These are phyloP conservation scores for Myochromella boudieri DNA, from an alignment of 768 basidiomycete species.

Conservation along the genomic window DNA sequence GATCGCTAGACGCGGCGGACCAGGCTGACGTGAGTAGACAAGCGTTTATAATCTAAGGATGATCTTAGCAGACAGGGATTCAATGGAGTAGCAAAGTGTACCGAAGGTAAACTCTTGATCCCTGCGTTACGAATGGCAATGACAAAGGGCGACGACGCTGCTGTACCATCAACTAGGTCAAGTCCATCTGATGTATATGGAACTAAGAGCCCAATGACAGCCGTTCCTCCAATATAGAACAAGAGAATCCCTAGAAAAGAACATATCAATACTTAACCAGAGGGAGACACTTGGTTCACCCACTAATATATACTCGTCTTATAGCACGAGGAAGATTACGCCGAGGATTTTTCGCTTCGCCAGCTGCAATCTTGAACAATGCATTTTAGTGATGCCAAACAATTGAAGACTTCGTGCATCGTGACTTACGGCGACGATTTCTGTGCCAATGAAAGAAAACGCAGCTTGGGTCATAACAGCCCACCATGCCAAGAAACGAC, in stretches of 20 bases:
- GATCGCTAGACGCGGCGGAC: slow-evolving; percentile 87
- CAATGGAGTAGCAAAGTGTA: slow-evolving; percentile 39
- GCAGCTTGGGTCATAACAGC: slow-evolving; percentile 78
- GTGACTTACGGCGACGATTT: slow-evolving; percentile 82
- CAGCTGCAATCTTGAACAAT: slow-evolving; percentile 70
- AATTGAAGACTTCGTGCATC: too few relatives aligned
- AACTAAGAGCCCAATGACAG: slow-evolving; percentile 81
- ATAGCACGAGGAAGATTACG: slow-evolving; percentile 64
- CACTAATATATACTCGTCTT: slow-evolving; percentile 69
- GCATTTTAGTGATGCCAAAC: background rate
- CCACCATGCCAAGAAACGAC: slow-evolving; percentile 68
- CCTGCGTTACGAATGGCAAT: slow-evolving; percentile 86
- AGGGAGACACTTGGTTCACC: slow-evolving; percentile 16
- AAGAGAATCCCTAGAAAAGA: slow-evolving; percentile 72
- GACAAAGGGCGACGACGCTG: slow-evolving; percentile 85
- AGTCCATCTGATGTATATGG: slow-evolving; percentile 66
- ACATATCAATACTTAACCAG: background rate
- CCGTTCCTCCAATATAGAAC: slow-evolving; percentile 70
- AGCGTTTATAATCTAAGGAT: slow-evolving; percentile 67
- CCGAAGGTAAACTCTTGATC: slow-evolving; percentile 80
- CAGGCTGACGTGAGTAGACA: slow-evolving; percentile 86
- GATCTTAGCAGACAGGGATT: background rate
- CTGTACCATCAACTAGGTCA: slow-evolving; percentile 51
- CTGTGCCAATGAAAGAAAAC: slow-evolving; percentile 91
- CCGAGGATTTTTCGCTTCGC: slow-evolving; percentile 89